These are phyloP conservation scores for Globisporangium mamillatum DNA, from an alignment of 352 stramenopile species.

Conservation along the genomic window DNA sequence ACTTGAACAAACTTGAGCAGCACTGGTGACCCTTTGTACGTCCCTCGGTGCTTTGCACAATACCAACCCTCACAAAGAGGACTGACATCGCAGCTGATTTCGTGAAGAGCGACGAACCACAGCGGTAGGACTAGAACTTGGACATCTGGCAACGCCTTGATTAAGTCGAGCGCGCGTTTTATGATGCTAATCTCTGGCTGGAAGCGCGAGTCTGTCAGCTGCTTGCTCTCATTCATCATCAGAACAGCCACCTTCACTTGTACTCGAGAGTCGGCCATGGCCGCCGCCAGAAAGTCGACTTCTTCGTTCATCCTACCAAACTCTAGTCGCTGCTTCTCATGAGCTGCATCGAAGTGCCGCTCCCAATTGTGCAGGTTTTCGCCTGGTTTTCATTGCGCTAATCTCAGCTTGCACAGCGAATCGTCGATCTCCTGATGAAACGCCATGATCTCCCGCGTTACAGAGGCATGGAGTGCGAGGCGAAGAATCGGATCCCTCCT, in stretches of 20 bases:
- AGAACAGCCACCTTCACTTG: neutral
- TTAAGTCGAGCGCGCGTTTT: neutral
- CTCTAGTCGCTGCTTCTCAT: neutral
- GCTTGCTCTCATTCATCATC: neutral
- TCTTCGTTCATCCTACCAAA: neutral
- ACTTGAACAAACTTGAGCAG: conserved; percentile 3
- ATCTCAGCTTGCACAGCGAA: neutral
- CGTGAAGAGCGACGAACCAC: neutral
- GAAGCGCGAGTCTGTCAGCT: neutral
- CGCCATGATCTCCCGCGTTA: neutral
- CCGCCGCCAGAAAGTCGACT: too few relatives aligned
- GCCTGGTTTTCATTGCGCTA: neutral
- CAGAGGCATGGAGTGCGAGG: neutral
- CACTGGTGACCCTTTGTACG: neutral
- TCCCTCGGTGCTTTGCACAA: neutral
- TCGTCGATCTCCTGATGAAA: neutral
- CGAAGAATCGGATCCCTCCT: neutral
- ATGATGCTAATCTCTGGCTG: neutral
- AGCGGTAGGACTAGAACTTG: neutral
- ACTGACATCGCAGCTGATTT: neutral
- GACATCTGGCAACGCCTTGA: neutral
- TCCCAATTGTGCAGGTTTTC: neutral
- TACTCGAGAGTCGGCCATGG: neutral
- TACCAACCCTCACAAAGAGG: neutral
- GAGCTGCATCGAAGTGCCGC: neutral